Evolutionary conservation across 2,329 filamentous ascomycete genomes (phyloP).

Genomic region (Xylogone sp.): DNA sequence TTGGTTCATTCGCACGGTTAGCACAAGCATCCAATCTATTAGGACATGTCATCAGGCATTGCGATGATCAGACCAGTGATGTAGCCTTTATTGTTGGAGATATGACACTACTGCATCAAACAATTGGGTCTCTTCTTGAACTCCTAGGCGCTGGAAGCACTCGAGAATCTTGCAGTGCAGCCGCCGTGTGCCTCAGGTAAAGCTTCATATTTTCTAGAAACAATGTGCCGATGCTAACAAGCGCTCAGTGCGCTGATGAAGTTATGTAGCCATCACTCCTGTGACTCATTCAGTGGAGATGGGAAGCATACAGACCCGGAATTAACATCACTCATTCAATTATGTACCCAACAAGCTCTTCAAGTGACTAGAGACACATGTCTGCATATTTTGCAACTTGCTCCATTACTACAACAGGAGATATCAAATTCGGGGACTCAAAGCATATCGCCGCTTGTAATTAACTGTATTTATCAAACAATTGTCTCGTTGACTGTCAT

Average conservation of each 20-base stretch:
- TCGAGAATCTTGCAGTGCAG: conserved; percentile 11
- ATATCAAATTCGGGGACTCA: conserved; percentile 2
- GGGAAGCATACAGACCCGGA: not conserved
- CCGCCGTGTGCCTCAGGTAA: conserved; percentile 14
- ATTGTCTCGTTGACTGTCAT: conserved; percentile 5
- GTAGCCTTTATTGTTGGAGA: conserved; percentile 6
- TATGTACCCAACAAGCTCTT: not conserved
- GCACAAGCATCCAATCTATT: conserved; percentile 30
- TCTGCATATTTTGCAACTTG: not conserved
- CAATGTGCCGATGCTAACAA: not conserved
- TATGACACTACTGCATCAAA: conserved; percentile 8
- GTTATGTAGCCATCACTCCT: not conserved
- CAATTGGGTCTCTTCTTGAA: conserved; percentile 7
- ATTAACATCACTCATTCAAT: not conserved
- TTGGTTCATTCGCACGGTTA: conserved; percentile 46
- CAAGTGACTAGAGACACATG: not conserved
- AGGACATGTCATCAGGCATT: conserved; percentile 23
- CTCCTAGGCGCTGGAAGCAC: conserved; percentile 8
- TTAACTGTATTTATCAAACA: conserved; percentile 9
- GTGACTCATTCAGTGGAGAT: not conserved
- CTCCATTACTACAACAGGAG: not conserved
- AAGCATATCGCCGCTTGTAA: conserved; percentile 11
- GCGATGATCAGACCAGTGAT: not conserved
- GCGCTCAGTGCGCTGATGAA: conserved; percentile 1
- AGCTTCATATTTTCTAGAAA: not conserved